Evolutionary conservation across 1,139 yeast genomes (phyloP).

Genomic region (Suhomyces yuchorum): DNA sequence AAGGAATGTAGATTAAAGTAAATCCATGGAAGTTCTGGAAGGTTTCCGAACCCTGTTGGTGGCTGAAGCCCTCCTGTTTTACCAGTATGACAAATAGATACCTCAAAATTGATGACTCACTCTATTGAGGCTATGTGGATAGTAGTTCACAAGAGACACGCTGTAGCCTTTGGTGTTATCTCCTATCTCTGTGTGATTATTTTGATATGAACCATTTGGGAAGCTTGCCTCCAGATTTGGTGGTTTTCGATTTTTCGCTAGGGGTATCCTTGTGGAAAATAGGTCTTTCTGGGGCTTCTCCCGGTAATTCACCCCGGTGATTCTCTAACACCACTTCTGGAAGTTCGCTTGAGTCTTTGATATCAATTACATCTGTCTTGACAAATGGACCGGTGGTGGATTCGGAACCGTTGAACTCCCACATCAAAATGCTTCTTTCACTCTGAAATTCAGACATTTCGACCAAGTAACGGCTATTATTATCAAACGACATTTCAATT

Average conservation of each 20-base stretch:
- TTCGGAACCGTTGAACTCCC: constrained; percentile 29
- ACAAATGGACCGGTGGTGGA: constrained; percentile 28
- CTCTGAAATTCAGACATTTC: constrained; percentile 37
- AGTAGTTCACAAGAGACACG: too few species aligned
- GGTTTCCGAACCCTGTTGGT: not conserved
- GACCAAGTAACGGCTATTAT: constrained; percentile 34
- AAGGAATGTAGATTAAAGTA: not conserved
- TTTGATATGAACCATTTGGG: not conserved
- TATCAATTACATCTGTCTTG: constrained; percentile 21
- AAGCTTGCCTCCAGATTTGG: not conserved
- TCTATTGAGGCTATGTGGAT: not conserved
- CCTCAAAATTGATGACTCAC: not conserved
- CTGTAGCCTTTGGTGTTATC: too few species aligned
- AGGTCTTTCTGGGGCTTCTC: constrained; percentile 11
- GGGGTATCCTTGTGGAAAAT: not conserved
- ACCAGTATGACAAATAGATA: not conserved
- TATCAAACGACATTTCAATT: constrained; percentile 33
- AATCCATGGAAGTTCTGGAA: not conserved
- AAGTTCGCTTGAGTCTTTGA: constrained; percentile 33
- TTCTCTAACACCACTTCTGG: constrained; percentile 44
- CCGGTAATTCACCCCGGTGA: constrained; percentile 32
- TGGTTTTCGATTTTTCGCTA: not conserved
- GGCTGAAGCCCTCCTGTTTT: not conserved
- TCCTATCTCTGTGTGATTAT: too few species aligned
- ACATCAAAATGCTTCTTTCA: constrained; percentile 38